These are phyloP conservation scores for Saccharomyces hybrid DNA, from an alignment of 1,139 yeast species.

Conservation along the genomic window DNA sequence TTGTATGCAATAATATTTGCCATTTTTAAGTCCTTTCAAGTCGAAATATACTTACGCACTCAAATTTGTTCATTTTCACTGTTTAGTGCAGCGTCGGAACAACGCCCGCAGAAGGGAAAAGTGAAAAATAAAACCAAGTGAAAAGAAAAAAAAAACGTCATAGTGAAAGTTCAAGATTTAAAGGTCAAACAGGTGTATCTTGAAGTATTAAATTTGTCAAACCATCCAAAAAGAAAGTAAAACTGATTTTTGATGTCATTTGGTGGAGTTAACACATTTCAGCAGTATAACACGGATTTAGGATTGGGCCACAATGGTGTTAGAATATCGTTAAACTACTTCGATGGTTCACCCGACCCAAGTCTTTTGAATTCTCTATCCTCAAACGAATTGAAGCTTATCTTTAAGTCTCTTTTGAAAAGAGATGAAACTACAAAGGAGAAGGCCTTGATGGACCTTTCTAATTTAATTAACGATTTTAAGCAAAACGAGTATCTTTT, in stretches of 20 bases:
- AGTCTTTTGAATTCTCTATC: slow-evolving; percentile 35
- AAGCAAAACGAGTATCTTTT: slow-evolving; percentile 29
- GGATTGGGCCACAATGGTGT: slow-evolving; percentile 45
- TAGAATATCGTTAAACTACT: slow-evolving; percentile 63
- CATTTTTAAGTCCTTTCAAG: background rate
- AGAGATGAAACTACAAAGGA: slow-evolving; percentile 80
- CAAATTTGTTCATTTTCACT: background rate
- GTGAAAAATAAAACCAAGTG: background rate
- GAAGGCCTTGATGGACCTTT: slow-evolving; percentile 59
- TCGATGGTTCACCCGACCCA: slow-evolving; percentile 72
- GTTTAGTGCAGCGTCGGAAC: background rate
- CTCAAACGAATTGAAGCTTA: slow-evolving; percentile 51
- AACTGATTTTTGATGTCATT: slow-evolving; percentile 21
- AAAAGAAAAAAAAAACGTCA: background rate
- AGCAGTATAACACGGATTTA: slow-evolving; percentile 20
- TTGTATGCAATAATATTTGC: background rate
- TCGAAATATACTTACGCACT: background rate
- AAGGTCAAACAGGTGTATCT: background rate
- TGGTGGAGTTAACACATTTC: slow-evolving; percentile 24
- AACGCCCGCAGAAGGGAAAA: background rate
- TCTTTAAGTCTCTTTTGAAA: slow-evolving; percentile 68
- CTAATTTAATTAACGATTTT: slow-evolving; percentile 28
- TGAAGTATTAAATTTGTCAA: background rate
- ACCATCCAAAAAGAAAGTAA: background rate
- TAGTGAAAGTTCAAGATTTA: background rate